These are phyloP conservation scores for Eimeria maxima DNA, from an alignment of 169 alveolate genomes.

Conservation along the genomic window DNA sequence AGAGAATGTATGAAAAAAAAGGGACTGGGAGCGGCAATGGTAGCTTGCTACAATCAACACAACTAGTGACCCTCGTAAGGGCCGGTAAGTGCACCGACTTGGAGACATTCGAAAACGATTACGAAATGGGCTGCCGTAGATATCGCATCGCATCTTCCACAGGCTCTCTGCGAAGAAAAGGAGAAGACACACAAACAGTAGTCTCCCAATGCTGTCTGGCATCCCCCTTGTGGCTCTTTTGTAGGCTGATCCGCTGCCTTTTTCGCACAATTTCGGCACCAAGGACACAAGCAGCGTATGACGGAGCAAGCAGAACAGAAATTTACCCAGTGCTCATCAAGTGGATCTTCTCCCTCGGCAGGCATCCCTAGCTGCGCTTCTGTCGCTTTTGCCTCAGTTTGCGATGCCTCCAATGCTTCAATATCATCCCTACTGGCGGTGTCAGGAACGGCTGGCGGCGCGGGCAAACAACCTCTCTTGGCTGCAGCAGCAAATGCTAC, in stretches of 20 bases:
- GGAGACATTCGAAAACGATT: slow-evolving; percentile 76
- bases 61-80: background rate
- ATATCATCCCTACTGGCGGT: slow-evolving; percentile 9
- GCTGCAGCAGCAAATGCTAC: slow-evolving; percentile 75
- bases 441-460: background rate
- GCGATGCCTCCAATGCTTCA: background rate
- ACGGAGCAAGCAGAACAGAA: background rate
- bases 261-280: background rate
- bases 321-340: slow-evolving; percentile 58
- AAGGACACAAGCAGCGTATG: background rate
- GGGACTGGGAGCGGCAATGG: background rate
- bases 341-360: slow-evolving; percentile 48
- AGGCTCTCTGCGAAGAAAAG: slow-evolving; percentile 42
- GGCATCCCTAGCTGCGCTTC: slow-evolving; percentile 15
- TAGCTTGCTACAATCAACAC: background rate
- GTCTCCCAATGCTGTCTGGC: background rate
- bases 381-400: slow-evolving; percentile 5
- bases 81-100: slow-evolving; percentile 29
- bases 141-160: slow-evolving; percentile 79
- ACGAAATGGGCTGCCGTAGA: slow-evolving; percentile 74
- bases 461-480: slow-evolving; percentile 58
- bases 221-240: background rate
- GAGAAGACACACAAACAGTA: background rate
- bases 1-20: too few species aligned
- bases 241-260: background rate